Base-by-base conservation (phyloP, 805 yeast species). In the Trichomonascus vanleenenianus region DNA sequence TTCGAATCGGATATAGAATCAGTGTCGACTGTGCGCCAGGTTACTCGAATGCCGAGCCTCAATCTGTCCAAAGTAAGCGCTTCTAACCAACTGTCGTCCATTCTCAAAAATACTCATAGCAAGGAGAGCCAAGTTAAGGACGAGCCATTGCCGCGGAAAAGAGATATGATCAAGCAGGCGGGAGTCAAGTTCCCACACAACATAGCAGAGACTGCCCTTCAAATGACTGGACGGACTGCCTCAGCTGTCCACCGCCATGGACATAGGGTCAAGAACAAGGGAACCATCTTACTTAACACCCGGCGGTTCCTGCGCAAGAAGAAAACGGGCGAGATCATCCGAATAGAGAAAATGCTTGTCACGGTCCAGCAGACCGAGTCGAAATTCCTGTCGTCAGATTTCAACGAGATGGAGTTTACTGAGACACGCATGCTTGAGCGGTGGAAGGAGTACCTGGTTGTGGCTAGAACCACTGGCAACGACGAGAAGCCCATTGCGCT, bases 391-490 rank as follows among this genome's bases (percentile, higher is more conserved):
- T 61, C 68, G 3, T 25, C 45, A 2, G 49, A 56, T 1, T 71
- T 74, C 48, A 68, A 72, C 11, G 86, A 80, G 49, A 58, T 63
- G 8, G 79, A 76, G 46, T 65, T 72, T 1, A 67, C 70, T 20
- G 77, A 76, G 35, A 70, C 85, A 0, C 64, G 82, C 43, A 72
- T 84, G 1, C 50, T 71, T 8, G 89, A 85, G 47, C 65, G 87
- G 40, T 87, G 96, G 93, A 77, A 73, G 49, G 96, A 89, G 58
- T 85, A 79, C 57, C 66, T 78, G 22, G 82, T 84, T 2, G 86
- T 84, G 1, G 80, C 83, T 1, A 67, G 91, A 48, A 73, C 76
- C n/a, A 78, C 85, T 0, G 79, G 76, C 12, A 64, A 70, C 47
- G 40, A 56, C 0, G 68, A 65, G 2, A 62, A 66, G 8, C 89